phyloP scores from a whole-genome alignment of 2,329 filamentous ascomycete species.

The Magnaporthales sp. region DNA sequence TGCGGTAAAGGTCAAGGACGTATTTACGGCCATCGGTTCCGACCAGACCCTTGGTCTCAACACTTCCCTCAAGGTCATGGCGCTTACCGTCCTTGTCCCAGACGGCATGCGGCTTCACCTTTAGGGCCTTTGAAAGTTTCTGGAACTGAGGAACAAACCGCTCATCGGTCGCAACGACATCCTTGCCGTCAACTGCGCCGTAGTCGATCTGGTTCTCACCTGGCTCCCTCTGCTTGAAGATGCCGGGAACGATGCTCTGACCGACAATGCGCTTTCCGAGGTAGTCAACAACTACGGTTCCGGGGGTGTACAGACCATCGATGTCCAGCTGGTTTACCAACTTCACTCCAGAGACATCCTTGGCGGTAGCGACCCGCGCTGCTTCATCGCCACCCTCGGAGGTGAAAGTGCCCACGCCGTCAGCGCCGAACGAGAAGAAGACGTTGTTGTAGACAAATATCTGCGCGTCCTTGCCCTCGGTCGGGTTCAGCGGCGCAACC shows the following conservation, averaged over 20 bases:
- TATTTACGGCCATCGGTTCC: conserved; percentile 96
- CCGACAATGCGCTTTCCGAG: conserved; percentile 94
- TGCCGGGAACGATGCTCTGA: conserved; percentile 95
- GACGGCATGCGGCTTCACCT: conserved; percentile 88
- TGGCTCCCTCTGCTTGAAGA: conserved; percentile 96
- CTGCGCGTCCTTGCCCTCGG: conserved; percentile 83
- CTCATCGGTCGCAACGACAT: conserved; percentile 84
- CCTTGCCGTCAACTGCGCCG: conserved; percentile 94
- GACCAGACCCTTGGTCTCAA: conserved; percentile 96
- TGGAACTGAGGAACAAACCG: conserved; percentile 77
- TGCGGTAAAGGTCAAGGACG: conserved; percentile 90
- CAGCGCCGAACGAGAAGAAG: conserved; percentile 97
- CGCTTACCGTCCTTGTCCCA: conserved; percentile 95
- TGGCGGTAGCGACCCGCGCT: conserved; percentile 88
- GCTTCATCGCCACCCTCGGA: conserved; percentile 96
- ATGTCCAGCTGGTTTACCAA: conserved; percentile 97
- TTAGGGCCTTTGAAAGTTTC: conserved; percentile 82
- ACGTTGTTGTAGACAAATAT: conserved; percentile 99
- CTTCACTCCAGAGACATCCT: conserved; percentile 90
- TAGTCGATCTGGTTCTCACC: conserved; percentile 99
- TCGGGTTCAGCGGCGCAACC: conserved; percentile 88
- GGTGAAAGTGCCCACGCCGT: conserved; percentile 94
- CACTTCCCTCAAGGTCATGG: conserved; percentile 87
- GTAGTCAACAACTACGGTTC: conserved; percentile 94
- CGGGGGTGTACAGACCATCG: conserved; percentile 85